Conservation (phyloP, 2,329 filamentous ascomycete genomes). For the Neocatenulostroma microsporum region DNA sequence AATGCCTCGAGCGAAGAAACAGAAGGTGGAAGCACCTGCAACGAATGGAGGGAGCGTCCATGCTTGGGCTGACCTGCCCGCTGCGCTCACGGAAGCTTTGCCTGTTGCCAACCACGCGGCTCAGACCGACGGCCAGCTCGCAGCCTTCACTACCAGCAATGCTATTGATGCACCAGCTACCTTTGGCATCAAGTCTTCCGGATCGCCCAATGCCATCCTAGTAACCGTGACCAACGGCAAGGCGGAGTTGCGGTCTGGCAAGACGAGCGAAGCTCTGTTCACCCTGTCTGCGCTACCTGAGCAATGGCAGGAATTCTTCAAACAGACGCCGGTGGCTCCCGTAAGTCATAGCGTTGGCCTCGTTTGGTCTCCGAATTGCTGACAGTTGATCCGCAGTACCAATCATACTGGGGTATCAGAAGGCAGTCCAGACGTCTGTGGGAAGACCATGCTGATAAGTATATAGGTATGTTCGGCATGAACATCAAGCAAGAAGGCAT, state of each 20-base stretch:
- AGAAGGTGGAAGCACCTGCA: slow-evolving; percentile 1
- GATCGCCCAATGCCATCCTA: slow-evolving; percentile 22
- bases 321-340: slow-evolving; percentile 35
- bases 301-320: slow-evolving; percentile 42
- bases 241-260: slow-evolving; percentile 19
- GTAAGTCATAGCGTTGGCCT: slow-evolving; percentile 14
- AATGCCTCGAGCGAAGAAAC: slow-evolving; percentile 14
- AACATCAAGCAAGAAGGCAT: slow-evolving; percentile 43
- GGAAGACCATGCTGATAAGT: slow-evolving; percentile 10
- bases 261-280: slow-evolving; percentile 26
- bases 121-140: slow-evolving; percentile 22
- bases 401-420: slow-evolving; percentile 33
- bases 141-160: slow-evolving; percentile 25
- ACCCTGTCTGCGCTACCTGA: slow-evolving; percentile 36
- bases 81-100: slow-evolving; percentile 18
- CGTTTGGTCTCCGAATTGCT: neutral
- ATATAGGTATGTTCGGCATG: slow-evolving; percentile 35
- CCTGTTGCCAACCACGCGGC: slow-evolving; percentile 23
- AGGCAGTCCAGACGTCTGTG: slow-evolving; percentile 6
- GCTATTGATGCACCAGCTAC: slow-evolving; percentile 24
- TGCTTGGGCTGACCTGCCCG: slow-evolving; percentile 25
- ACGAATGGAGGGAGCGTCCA: slow-evolving; percentile 12
- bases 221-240: slow-evolving; percentile 25
- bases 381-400: neutral
- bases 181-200: slow-evolving; percentile 28